Conservation (phyloP, 2,329 filamentous ascomycete genomes). For the Stagonosporopsis cucurbitacearum region DNA sequence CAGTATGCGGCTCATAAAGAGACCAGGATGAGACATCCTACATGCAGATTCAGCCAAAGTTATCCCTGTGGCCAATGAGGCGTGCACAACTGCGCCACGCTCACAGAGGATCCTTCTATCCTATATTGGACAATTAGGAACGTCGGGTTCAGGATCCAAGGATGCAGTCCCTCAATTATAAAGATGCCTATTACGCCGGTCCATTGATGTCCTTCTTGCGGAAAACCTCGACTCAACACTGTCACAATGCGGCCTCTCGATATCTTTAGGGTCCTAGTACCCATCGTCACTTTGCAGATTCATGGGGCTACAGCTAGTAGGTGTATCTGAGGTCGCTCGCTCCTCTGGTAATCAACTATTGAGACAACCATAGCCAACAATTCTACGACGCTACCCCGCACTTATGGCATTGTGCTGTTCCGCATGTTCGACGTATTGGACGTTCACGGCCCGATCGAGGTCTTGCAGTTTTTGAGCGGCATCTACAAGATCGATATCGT, state of each 20-base stretch:
- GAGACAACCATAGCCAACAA: constrained; percentile 4
- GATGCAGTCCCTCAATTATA: background rate
- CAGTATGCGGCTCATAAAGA: background rate
- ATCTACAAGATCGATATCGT: constrained; percentile 31
- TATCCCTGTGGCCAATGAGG: background rate
- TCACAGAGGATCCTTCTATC: background rate
- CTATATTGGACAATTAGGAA: constrained; percentile 7
- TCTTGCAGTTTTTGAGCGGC: constrained; percentile 44
- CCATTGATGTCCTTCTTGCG: background rate
- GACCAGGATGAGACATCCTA: background rate
- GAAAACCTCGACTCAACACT: too few species aligned
- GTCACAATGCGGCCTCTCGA: background rate
- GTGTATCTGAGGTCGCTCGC: background rate
- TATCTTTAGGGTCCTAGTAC: background rate
- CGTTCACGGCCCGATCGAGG: constrained; percentile 52
- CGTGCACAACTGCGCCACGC: constrained; percentile 1
- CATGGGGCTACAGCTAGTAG: background rate
- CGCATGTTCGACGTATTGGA: constrained; percentile 38
- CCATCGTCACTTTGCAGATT: background rate
- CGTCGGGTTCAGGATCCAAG: background rate
- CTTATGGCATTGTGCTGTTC: constrained; percentile 38
- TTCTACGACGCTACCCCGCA: constrained; percentile 22
- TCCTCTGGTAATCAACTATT: background rate
- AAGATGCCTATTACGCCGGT: background rate
- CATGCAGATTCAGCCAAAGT: background rate